Conservation (phyloP, 805 yeast genomes). For the Metschnikowia similis region DNA sequence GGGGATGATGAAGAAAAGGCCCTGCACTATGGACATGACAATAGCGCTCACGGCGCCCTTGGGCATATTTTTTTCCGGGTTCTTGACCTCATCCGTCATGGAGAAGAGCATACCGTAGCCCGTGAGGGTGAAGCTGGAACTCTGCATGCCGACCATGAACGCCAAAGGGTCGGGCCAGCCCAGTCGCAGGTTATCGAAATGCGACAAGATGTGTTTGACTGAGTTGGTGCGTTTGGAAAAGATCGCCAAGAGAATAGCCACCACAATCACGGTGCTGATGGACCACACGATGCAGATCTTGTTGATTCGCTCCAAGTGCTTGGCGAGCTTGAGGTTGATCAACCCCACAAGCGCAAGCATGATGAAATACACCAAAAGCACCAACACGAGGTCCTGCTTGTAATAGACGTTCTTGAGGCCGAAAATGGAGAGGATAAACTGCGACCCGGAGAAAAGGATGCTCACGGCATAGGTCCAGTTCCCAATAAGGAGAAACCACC, state of each 20-base stretch:
- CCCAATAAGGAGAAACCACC: constrained; percentile 71
- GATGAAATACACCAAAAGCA: constrained; percentile 52
- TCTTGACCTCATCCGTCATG: constrained; percentile 75
- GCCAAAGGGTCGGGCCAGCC: constrained; percentile 75
- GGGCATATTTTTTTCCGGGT: constrained; percentile 72
- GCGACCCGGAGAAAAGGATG: constrained; percentile 72
- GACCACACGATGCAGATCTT: constrained; percentile 73
- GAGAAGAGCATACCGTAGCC: constrained; percentile 82
- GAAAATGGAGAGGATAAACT: constrained; percentile 61
- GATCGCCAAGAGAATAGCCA: constrained; percentile 58
- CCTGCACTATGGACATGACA: constrained; percentile 59
- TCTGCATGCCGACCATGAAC: constrained; percentile 72
- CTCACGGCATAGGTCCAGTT: constrained; percentile 76
- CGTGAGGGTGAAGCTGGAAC: constrained; percentile 72
- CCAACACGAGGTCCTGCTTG: constrained; percentile 51
- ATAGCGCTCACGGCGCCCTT: constrained; percentile 68
- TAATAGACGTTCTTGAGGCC: constrained; percentile 59
- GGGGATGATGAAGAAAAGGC: constrained; percentile 69
- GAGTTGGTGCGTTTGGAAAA: constrained; percentile 59
- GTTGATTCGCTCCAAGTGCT: constrained; percentile 59
- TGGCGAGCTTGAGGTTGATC: constrained; percentile 58
- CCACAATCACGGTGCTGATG: constrained; percentile 61
- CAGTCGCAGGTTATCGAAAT: constrained; percentile 66
- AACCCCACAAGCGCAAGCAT: constrained; percentile 59
- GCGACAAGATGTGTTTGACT: constrained; percentile 53